Percentiles rank a stretch among this genome's conserved stretches.
Evolutionary conservation across 1,284 basidiomycete genomes (phyloP).

Genomic region (Trametes pubescens): DNA sequence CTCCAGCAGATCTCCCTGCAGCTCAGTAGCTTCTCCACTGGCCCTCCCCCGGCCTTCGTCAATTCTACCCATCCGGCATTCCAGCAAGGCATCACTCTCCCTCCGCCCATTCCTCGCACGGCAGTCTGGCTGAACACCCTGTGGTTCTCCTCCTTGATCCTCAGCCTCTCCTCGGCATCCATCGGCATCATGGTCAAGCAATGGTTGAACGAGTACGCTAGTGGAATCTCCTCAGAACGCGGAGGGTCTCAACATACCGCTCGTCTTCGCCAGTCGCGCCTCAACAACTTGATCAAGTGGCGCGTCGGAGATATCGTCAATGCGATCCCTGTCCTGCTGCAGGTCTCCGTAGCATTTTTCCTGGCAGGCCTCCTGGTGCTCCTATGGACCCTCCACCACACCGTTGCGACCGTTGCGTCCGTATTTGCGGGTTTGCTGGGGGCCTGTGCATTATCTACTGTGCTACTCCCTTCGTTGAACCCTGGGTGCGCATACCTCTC

Average conservation of each 20-base stretch:
- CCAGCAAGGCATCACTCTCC: neutral
- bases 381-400: conserved; percentile 19
- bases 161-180: conserved; percentile 24
- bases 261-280: conserved; percentile 27
- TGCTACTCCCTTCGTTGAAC: neutral
- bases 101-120: neutral
- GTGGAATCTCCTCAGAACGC: conserved; percentile 4
- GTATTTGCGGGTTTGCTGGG: conserved; percentile 1
- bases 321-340: conserved; percentile 27
- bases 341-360: conserved; percentile 25
- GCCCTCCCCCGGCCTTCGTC: conserved; percentile 4
- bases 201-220: conserved; percentile 27
- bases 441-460: neutral
- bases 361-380: conserved; percentile 27
- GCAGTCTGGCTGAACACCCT: conserved; percentile 24
- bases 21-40: conserved; percentile 18
- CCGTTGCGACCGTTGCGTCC: conserved; percentile 15
- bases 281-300: conserved; percentile 24
- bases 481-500: neutral
- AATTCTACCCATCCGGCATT: conserved; percentile 19
- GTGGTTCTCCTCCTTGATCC: conserved; percentile 30
- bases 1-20: conserved; percentile 17
- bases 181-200: conserved; percentile 31
- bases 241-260: conserved; percentile 15
- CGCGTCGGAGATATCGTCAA: conserved; percentile 20